Base-by-base conservation (phyloP, 192 early-diverging fungal species). In the Gonapodya prolifera region DNA sequence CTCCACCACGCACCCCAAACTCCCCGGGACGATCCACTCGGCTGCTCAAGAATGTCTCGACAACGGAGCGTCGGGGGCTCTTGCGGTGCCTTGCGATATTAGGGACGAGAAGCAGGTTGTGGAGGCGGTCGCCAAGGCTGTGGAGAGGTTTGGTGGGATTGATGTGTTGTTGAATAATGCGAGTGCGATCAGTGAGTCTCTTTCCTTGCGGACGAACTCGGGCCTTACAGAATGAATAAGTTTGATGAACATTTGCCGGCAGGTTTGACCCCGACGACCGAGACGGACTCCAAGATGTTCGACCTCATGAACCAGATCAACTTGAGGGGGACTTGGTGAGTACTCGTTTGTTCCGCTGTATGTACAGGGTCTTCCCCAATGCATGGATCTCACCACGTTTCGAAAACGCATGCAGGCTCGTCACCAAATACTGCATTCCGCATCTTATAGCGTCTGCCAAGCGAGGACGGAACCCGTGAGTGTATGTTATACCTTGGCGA, bases 1-100 rank as follows among this genome's bases (percentile, higher is more conserved):
- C 0, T 87, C 89, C 8, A 88, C 85, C 35, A 85, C 90, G 28
- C 86, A 91, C 79, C 86, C 88, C 30, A 91, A 91, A 87, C 89
- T 95, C 1, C 92, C 92, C 2, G 94, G 94, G 77, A 95, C 94
- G 0, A 93, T 95, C 77, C 91, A 87, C 83, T 87, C 89, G n/a
- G 90, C 92, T 29, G 94, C 93, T 33, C 82, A 69, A n/a, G 45
- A 69, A n/a, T 69, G 45, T n/a, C 8, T 16, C 13, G 45, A 8
- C 8, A n/a, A 8, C 13, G 45, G 0, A 93, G 94, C 69, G 92
- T 92, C 78, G 86, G 87, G 13, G 70, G 94, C 91, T 2, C 85
- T 95, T 34, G 87, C 92, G 0, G 82, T 95, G 34, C 82, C 91
- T 70, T 95, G 94, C 84, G 93, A 95, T 77, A 93, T 95, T 81